Evolutionary conservation across 768 basidiomycete genomes (phyloP), one percentile per base, ranked within the genome.

Genomic region (Cyclocybe aegerita): DNA sequence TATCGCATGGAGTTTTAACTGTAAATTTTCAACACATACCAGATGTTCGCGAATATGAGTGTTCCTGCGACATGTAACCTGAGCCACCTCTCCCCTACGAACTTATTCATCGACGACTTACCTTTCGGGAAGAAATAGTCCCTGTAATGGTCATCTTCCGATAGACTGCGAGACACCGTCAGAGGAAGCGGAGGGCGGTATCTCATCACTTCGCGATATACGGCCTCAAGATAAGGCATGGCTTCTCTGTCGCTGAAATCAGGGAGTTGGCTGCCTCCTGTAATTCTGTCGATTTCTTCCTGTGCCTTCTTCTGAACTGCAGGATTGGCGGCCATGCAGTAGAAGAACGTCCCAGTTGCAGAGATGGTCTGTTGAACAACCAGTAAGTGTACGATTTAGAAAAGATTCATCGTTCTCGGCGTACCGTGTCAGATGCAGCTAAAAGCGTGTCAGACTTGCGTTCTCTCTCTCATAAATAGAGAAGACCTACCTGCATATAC

Each of bases 231-330:
- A 36, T 64, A 73, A 0, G 71, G 71, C 2, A 72, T 48, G 10
- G 54, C 37, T 0, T 29, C 15, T 8, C 61, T 49, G 53, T 72
- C 70, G 8, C 58, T 56, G 36, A 67, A 61, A 2, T 47, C 55
- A 0, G 69, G 68, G 2, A 72, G 55, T 1, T 70, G 63, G 9
- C 62, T 55, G 3, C 23, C 23, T 1, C 73, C 72, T 11, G 70
- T 49, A 1, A 70, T 61, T 0, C 54, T 47, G 46, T 74, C 70
- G 9, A 74, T 60, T 46, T 73, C 71, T 2, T 29, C 59, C 50
- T 69, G 71, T 2, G 68, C 71, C 48, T 64, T 65, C n/a, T 43
- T 49, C 48, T 70, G 69, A 0, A 65, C 55, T 1, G 69, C 61
- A 0, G 72, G 71, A 49, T 70, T 49, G 3, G 53, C 45, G 3